Percentiles rank a stretch among this genome's conserved stretches.
Conservation (phyloP, 1,139 yeast species). For the Sugiyamaella neomexicana region DNA sequence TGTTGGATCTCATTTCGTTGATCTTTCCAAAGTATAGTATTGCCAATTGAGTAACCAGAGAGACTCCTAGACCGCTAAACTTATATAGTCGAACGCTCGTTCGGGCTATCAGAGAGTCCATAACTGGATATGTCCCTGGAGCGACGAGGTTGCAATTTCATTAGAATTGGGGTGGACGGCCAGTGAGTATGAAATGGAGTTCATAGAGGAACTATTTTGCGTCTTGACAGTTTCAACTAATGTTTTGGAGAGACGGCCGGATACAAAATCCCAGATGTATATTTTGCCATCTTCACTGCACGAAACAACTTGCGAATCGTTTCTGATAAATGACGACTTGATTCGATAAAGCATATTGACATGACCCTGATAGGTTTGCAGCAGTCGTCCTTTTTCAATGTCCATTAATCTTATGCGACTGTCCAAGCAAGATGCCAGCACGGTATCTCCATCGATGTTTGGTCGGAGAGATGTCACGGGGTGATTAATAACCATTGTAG, state of each 20-base stretch:
- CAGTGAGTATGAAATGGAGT: constrained; percentile 9
- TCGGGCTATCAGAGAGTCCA: constrained; percentile 4
- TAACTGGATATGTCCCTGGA: constrained; percentile 12
- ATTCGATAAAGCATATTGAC: constrained; percentile 33
- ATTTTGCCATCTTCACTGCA: constrained; percentile 89
- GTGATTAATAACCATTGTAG: constrained; percentile 35
- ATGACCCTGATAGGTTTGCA: constrained; percentile 37
- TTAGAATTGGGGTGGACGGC: constrained; percentile 15
- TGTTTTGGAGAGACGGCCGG: constrained; percentile 47
- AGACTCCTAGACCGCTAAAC: too few relatives aligned
- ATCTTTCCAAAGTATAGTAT: too few relatives aligned
- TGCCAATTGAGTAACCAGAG: too few relatives aligned
- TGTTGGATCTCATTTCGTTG: too few relatives aligned
- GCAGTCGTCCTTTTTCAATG: constrained; percentile 30
- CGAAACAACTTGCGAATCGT: constrained; percentile 76
- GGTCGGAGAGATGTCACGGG: constrained; percentile 36
- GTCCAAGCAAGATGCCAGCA: constrained; percentile 37
- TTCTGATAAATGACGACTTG: constrained; percentile 30
- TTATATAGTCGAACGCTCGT: too few relatives aligned
- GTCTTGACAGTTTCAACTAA: constrained; percentile 1
- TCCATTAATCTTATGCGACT: constrained; percentile 36
- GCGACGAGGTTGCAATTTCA: constrained; percentile 15
- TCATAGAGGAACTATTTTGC: not conserved
- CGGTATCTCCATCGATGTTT: constrained; percentile 28
- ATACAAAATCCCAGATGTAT: constrained; percentile 80